Evolutionary conservation across 2,329 filamentous ascomycete species (phyloP), one percentile per base, ranked within the genome.

Genomic region (Sporothrix variecibatus): DNA sequence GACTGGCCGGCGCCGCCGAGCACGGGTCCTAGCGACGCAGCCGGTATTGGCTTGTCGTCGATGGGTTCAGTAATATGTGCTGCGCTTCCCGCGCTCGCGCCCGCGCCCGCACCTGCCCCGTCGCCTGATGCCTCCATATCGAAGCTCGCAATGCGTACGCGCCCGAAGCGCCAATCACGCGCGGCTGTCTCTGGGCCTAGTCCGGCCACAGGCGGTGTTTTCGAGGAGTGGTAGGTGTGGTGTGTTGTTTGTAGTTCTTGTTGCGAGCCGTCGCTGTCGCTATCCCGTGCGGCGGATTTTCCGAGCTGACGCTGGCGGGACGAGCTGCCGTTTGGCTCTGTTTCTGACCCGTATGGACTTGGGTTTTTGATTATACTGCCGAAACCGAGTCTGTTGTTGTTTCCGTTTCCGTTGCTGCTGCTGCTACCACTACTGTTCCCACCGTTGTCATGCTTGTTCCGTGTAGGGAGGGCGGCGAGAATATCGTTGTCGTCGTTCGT

Each of bases 91-190:
- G 74, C 78, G 78, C 49, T n/a, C n/a, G n/a, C 74, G 79, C 12
- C 15, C n/a, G 56, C 70, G 26, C 62, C 56, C n/a, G 20, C 20
- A 5, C 8, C 15, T 43, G 40, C 40, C 9, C 12, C 40, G 2
- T 56, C n/a, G 8, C 9, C 15, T 28, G 38, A 7, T 9, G n/a
- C 51, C 28, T 71, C 69, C 86, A 95, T 91, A 81, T 97, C 93
- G 81, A 97, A 90, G 79, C 93, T 93, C 81, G 95, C 91, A 58
- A 98, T 89, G 72, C 87, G 89, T 71, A 98, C 87, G n/a, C 86
- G 86, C 62, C 92, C 93, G 81, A 97, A 94, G 72, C 96, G 88
- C 91, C 93, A 95, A 82, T 98, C 95, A 72, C 82, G 84, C 3
- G 83, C 82, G 1, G 89, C 89, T 60, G 83, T 85, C 75, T 83